Base-by-base conservation (phyloP, 1,284 basidiomycete species). In the Microbotryomycetes sp. region DNA sequence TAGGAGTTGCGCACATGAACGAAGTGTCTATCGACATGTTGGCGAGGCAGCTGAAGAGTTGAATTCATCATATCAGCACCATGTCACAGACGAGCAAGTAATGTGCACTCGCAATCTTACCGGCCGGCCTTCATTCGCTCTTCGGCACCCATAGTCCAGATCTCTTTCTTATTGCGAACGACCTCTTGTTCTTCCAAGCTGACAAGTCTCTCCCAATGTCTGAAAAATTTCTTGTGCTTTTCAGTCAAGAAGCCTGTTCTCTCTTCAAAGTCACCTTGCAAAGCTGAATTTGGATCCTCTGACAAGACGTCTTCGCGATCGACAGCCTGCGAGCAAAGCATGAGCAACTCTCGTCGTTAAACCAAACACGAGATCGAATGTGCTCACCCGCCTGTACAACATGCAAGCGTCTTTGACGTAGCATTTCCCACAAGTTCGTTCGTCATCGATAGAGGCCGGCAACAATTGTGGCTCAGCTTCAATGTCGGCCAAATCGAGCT, bases 141-240 rank as follows among this genome's bases (percentile, higher is more conserved):
- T 3, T 76, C 77, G 0, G 91, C 89, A 6, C 83, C 82, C 82
- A 96, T 84, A 0, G 89, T 94, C 94, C 94, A 99, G 7, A 98
- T 80, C 72, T 98, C 93, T 65, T 88, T 88, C 68, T 86, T 84
- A 76, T 90, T 89, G 16, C 87, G 82, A 14, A 86, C 77, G 12
- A 88, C 80, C 69, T 96, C 92, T 62, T 86, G 85, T 73, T 98
- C 96, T 74, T 98, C 96, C 22, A 93, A 77, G 1, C 88, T 81
- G 58, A 98, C 81, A 12, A 97, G 80, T 0, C 81, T 79, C 73
- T 98, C 93, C 96, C 96, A 98, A 65, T 84, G 82, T 69, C 83
- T 83, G 80, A 96, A 98, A 76, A 98, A 98, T 1, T 79, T 80
- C 0, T 80, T 75, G 63, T 96, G 90, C 0, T 74, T 45, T 0